Percentiles rank a stretch among this genome's conserved stretches.
These are phyloP conservation scores for Backusella psychrophila DNA, from an alignment of 192 early-diverging fungal species.

Conservation along the genomic window DNA sequence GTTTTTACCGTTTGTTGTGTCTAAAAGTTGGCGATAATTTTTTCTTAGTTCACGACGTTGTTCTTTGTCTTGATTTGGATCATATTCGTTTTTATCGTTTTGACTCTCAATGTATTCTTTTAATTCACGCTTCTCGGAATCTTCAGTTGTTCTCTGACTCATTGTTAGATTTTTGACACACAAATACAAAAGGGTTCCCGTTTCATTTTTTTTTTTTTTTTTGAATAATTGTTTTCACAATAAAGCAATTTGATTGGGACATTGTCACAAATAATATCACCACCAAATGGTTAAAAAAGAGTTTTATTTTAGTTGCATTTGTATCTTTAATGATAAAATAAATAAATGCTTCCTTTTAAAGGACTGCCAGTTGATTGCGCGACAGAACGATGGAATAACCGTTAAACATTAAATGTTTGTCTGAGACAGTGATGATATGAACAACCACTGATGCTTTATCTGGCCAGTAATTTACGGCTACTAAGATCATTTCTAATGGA, in stretches of 20 bases:
- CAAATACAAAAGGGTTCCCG: neutral
- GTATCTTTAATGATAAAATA: too few species aligned
- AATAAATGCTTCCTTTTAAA: too few species aligned
- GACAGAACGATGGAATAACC: too few species aligned
- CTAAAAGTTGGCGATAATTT: conserved; percentile 20
- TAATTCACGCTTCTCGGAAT: conserved; percentile 8
- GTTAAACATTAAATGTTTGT: too few species aligned
- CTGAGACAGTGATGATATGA: too few species aligned
- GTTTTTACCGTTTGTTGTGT: conserved; percentile 20
- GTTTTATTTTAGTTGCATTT: too few species aligned
- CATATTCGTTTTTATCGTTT: conserved; percentile 21
- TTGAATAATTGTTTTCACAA: neutral
- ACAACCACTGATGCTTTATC: too few species aligned
- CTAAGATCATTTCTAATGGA: too few species aligned
- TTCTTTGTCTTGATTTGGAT: conserved; percentile 31
- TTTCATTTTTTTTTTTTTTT: neutral
- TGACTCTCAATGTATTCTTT: conserved; percentile 10
- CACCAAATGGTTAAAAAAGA: too few species aligned
- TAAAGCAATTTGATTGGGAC: neutral
- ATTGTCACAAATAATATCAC: too few species aligned
- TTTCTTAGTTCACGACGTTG: conserved; percentile 25
- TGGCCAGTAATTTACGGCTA: too few species aligned
- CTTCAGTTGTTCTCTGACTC: neutral
- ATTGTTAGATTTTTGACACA: neutral
- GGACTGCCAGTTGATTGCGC: too few species aligned